Percentiles rank a stretch among this genome's conserved stretches.
Evolutionary conservation across 2,329 filamentous ascomycete species (phyloP).

Genomic region (Pseudogymnoascus sp.): DNA sequence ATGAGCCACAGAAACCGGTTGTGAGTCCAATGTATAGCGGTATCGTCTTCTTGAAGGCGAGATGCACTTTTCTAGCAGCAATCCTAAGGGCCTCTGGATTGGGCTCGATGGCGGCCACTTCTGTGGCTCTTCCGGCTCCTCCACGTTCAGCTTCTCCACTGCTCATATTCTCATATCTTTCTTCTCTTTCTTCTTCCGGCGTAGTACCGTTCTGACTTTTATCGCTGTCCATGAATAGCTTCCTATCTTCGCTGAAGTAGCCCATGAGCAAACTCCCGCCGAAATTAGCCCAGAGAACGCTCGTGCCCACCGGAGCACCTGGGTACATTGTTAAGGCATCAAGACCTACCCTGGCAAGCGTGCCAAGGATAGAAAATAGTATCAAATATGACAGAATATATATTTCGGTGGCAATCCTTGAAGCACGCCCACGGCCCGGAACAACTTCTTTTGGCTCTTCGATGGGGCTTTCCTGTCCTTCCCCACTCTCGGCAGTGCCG

Average conservation of each 20-base stretch:
- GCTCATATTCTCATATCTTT: conserved; percentile 18
- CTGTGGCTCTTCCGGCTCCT: conserved; percentile 10
- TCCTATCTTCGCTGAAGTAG: conserved; percentile 72
- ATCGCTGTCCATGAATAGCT: conserved; percentile 53
- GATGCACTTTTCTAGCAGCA: conserved; percentile 49
- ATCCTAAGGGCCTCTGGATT: conserved; percentile 18
- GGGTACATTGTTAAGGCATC: conserved; percentile 74
- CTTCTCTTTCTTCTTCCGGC: conserved; percentile 32
- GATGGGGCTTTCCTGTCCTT: neutral
- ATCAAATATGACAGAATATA: conserved; percentile 77
- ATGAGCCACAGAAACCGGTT: conserved; percentile 82
- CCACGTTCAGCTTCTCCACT: conserved; percentile 11
- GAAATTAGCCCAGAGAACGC: conserved; percentile 82
- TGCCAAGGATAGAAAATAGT: conserved; percentile 78
- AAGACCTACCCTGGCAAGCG: conserved; percentile 73
- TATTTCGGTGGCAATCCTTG: conserved; percentile 47
- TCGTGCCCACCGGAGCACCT: conserved; percentile 65
- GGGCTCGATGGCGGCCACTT: conserved; percentile 7
- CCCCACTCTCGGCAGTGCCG: neutral
- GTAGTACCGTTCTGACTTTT: conserved; percentile 28
- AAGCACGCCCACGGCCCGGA: conserved; percentile 23
- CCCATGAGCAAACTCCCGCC: conserved; percentile 76
- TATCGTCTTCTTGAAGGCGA: conserved; percentile 71
- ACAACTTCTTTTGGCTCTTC: neutral
- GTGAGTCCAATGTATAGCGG: conserved; percentile 81